Evolutionary conservation across 345 rosid species (phyloP), one percentile per base, ranked within the genome.

Genomic region (Melastoma malabathricum): DNA sequence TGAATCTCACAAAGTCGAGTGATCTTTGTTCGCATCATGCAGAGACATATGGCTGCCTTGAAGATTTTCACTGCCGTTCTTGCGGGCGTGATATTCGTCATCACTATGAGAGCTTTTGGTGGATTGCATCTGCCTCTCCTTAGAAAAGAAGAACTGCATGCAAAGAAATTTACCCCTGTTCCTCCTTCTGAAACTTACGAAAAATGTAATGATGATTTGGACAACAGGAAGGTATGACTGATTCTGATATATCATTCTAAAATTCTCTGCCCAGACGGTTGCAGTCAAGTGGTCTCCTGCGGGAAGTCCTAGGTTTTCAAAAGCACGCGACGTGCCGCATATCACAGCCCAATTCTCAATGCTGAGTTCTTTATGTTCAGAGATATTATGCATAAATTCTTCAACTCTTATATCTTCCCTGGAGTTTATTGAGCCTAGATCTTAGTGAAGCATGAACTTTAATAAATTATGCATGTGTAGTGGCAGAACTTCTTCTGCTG

Each of bases 21-120:
- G 59, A 18, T 49, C 51, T 47, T 15, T 29, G 55, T 58, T 18
- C 16, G 48, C 55, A 31, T 61, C 31, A 53, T 68, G 39, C 94
- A 89, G 97, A 65, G 71, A 69, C 73, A 61, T 50, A 65, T 68
- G 43, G 75, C 79, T 45, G 56, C 79, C 51, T 68, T 76, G 64
- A 83, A 66, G 51, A 45, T 72, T 71, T 52, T 86, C 48, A 71
- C 80, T 57, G 55, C 67, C 50, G 70, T 68, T 52, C 47, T 81
- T 50, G 86, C 77, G 27, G 81, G 87, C 64, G 97, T 89, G 64
- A 68, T 83, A 62, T 61, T 86, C 62, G 74, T 83, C 10, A 15
- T 78, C 41, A 43, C 77, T 23, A 16, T 80, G 45, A 49, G 76
- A 64, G 68, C 71, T 53, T 61, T 77, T 0, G 54, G 76, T 61